Base-by-base conservation (phyloP, 2,329 filamentous ascomycete genomes). In the Scedosporium boydii region DNA sequence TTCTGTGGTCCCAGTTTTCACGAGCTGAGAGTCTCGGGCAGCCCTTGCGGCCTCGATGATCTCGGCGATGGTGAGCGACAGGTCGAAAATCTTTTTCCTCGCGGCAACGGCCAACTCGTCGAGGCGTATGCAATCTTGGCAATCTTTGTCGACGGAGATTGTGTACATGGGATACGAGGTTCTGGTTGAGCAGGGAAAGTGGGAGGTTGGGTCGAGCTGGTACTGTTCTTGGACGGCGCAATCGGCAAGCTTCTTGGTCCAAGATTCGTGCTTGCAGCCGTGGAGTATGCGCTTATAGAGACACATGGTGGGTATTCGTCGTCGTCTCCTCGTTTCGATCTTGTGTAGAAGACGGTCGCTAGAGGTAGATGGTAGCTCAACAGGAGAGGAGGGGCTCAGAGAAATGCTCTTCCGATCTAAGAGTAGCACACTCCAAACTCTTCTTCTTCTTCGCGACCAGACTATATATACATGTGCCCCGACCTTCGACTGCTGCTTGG, bases 281-380 rank as follows among this genome's bases (percentile, higher is more conserved):
- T 68, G 67, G 4, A 65, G 26, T 14, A 63, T 64, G 9, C 63
- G 51, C 38, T 65, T 63, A 59, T 68, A 65, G 63, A 65, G 66
- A 56, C 68, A 69, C 68, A 69, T 69, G 58, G 6, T 64, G 59
- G 12, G 10, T n/a, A 6, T 23, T 56, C 16, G 26, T 16, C 5
- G 51, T 27, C 14, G n/a, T 16, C 7, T 29, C 21, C 12, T 51
- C 46, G n/a, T 18, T 51, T 18, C n/a, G 46, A 21, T 2, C 6
- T 48, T 48, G 44, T 18, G 46, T 23, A 18, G 46, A 18, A 21
- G 46, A 23, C 5, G 46, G 21, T 6, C n/a, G 46, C 34, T 6
- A 12, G 34, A 38, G 10, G 34, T 38, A 38, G 10, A 14, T 12
- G 10, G 10, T 38, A 6, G 6, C 5, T 6, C 10, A 38, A 12